These are phyloP conservation scores for Lactarius trivialis DNA, from an alignment of 768 basidiomycete species.

Conservation along the genomic window DNA sequence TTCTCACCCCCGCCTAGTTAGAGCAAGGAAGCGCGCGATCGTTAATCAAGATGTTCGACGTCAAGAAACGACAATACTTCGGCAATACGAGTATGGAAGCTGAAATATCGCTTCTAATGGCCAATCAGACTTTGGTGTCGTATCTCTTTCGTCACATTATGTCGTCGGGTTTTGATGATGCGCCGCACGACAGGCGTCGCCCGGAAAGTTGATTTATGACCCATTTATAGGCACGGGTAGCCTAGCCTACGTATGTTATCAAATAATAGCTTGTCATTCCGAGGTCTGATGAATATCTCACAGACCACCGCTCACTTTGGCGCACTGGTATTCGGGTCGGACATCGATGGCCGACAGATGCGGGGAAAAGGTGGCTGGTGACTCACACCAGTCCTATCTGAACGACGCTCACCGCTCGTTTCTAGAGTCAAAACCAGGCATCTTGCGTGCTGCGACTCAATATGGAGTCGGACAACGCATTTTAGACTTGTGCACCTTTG, in stretches of 20 bases:
- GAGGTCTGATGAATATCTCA: neutral
- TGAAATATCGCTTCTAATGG: constrained; percentile 92
- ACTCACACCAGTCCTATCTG: neutral
- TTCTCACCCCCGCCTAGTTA: constrained; percentile 34
- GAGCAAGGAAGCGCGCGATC: constrained; percentile 60
- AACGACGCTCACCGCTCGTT: neutral
- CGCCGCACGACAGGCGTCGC: constrained; percentile 51
- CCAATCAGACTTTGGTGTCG: constrained; percentile 82
- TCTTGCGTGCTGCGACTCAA: constrained; percentile 73
- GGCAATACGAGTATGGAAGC: constrained; percentile 99
- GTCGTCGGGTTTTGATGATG: neutral
- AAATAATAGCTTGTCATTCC: neutral
- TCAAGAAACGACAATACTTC: constrained; percentile 85
- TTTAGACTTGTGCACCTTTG: constrained; percentile 84
- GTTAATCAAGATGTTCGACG: constrained; percentile 65
- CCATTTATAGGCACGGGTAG: constrained; percentile 94
- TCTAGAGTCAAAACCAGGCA: constrained; percentile 49
- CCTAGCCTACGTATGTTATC: constrained; percentile 66
- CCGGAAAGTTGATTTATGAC: constrained; percentile 91
- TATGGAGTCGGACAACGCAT: constrained; percentile 73
- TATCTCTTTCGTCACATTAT: neutral
- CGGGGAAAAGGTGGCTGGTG: constrained; percentile 89
- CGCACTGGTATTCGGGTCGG: constrained; percentile 80
- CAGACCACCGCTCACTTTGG: constrained; percentile 88
- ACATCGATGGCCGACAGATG: constrained; percentile 98